Base-by-base conservation (phyloP, 2,329 filamentous ascomycete species). In the Ophiostoma himal-ulmi region DNA sequence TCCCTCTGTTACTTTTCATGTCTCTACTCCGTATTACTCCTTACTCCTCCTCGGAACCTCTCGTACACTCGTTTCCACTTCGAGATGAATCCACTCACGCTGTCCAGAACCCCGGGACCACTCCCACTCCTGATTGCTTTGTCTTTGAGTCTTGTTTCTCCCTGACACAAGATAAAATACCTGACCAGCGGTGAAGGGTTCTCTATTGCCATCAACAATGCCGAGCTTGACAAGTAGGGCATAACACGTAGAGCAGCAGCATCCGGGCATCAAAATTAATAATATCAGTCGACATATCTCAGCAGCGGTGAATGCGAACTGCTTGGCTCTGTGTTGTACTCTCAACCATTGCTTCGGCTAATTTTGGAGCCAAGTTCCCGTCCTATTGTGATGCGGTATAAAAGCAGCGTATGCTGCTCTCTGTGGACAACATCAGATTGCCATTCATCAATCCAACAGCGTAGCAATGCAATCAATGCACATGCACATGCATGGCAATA, bases 101-200 rank as follows among this genome's bases (percentile, higher is more conserved):
- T 44, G 68, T 26, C 70, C 70, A 71, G 68, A 70, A 57, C 26
- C 57, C 67, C 67, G 69, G 71, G 69, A 71, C 68, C 60, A 69
- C 54, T 65, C 68, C 68, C 20, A 22, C 52, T 26, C 57, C 17
- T 64, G 34, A 22, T 39, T 48, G n/a, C 22, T 20, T 30, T 37
- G 67, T 39, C 54, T 48, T n/a, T 37, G 48, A 48, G 20, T 68
- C 20, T 20, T 54, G 6, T 26, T 30, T 34, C 44, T 20, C 17
- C 6, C 44, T 48, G 44, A 14, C 41, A 20, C 4, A 5, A n/a
- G 44, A 48, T 48, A 20, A 10, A 30, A 39, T 10, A 39, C n/a
- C 44, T n/a, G 44, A 48, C 20, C n/a, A 57, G 52, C 52, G 52
- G 52, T 30, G 52, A 57, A 48, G 44, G 14, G 2, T 48, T 48